Evolutionary conservation across 768 basidiomycete species (phyloP).

Genomic region (button mushroom (Agaricus bisporus)): DNA sequence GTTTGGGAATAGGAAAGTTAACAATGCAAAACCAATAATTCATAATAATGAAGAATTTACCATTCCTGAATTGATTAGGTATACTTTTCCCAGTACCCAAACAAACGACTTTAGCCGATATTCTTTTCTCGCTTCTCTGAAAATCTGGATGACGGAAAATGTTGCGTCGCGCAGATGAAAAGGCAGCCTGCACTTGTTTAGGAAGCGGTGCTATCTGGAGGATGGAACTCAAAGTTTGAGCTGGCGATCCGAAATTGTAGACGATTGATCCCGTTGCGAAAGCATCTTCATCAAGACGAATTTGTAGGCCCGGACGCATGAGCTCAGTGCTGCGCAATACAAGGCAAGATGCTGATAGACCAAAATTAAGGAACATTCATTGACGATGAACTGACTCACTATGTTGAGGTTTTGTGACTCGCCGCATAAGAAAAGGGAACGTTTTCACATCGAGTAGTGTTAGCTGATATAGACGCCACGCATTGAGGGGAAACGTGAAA

Average conservation of each 20-base stretch:
- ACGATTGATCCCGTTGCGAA: slow-evolving; percentile 31
- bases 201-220: not conserved
- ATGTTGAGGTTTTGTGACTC: not conserved
- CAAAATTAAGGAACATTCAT: slow-evolving; percentile 10
- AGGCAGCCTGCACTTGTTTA: not conserved
- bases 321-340: slow-evolving; percentile 40
- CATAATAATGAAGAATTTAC: not conserved
- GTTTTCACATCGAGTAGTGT: slow-evolving; percentile 64
- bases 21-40: no score
- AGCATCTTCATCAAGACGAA: slow-evolving; percentile 37
- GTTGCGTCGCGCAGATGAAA: not conserved
- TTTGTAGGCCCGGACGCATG: slow-evolving; percentile 34
- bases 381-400: not conserved
- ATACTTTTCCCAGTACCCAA: slow-evolving; percentile 87
- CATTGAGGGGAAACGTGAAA: slow-evolving; percentile 68
- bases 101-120: slow-evolving; percentile 53
- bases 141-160: slow-evolving; percentile 17
- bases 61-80: slow-evolving; percentile 79
- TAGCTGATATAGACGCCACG: slow-evolving; percentile 65
- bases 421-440: slow-evolving; percentile 62
- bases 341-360: slow-evolving; percentile 27
- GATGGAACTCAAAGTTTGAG: not conserved
- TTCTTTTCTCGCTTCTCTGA: slow-evolving; percentile 7
- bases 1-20: no score
- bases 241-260: slow-evolving; percentile 11